Evolutionary conservation across 2,329 filamentous ascomycete genomes (phyloP).

Genomic region (Trichoderma breve): DNA sequence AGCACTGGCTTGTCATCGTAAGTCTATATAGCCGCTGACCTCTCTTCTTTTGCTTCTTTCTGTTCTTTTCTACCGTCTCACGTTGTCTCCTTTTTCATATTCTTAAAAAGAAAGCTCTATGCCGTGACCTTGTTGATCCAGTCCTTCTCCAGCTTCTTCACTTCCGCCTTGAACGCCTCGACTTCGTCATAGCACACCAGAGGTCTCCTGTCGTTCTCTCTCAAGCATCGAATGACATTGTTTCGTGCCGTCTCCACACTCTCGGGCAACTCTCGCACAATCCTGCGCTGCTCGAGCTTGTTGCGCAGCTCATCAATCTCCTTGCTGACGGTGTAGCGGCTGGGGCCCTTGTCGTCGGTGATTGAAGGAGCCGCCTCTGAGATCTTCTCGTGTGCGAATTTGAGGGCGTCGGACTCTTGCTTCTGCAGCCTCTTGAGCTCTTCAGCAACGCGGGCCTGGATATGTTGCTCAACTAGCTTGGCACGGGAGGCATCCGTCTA

Average conservation of each 20-base stretch:
- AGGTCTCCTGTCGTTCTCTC: conserved; percentile 80
- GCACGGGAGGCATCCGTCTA: conserved; percentile 87
- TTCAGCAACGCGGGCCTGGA: conserved; percentile 80
- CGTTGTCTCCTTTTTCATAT: neutral
- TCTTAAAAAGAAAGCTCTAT: conserved; percentile 26
- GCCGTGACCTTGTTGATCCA: conserved; percentile 82
- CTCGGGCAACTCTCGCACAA: conserved; percentile 67
- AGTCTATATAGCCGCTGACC: neutral
- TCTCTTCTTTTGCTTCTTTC: neutral
- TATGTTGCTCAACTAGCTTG: conserved; percentile 78
- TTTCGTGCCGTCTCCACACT: conserved; percentile 71
- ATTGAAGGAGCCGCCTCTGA: conserved; percentile 60
- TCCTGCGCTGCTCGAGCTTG: conserved; percentile 61
- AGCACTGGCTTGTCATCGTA: neutral
- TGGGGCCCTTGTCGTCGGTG: conserved; percentile 38
- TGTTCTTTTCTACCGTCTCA: neutral
- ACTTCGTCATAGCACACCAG: conserved; percentile 95
- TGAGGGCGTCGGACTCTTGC: conserved; percentile 67
- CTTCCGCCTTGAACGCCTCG: conserved; percentile 84
- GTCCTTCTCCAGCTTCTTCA: conserved; percentile 76
- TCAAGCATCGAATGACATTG: conserved; percentile 76
- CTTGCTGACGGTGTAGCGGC: conserved; percentile 53
- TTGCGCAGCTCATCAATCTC: conserved; percentile 58
- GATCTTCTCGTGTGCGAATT: conserved; percentile 64
- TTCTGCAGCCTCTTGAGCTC: conserved; percentile 80